These are phyloP conservation scores for Fusarium buharicum DNA, from an alignment of 2,329 filamentous ascomycete species.

Conservation along the genomic window DNA sequence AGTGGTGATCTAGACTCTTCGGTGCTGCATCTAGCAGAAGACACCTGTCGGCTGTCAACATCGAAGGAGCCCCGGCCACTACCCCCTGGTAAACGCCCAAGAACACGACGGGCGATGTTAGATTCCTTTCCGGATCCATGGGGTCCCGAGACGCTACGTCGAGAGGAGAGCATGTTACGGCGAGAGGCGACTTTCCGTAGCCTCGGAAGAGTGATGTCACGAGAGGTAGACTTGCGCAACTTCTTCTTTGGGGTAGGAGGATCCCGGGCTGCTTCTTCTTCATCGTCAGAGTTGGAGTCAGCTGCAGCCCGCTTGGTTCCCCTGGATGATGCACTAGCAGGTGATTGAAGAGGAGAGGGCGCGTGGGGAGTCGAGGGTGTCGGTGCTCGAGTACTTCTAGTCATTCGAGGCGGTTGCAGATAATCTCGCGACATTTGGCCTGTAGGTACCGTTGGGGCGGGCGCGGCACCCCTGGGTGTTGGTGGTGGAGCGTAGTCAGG, in stretches of 20 bases:
- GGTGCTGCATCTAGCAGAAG: slow-evolving; percentile 33
- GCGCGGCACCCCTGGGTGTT: slow-evolving; percentile 34
- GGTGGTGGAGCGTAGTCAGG: slow-evolving; percentile 30
- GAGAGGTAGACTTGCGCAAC: slow-evolving; percentile 62
- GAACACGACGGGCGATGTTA: slow-evolving; percentile 44
- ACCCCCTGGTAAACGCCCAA: slow-evolving; percentile 39
- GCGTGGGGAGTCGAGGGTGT: slow-evolving; percentile 38
- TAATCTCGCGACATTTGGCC: slow-evolving; percentile 30
- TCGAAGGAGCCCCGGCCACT: slow-evolving; percentile 35
- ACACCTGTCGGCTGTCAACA: slow-evolving; percentile 20
- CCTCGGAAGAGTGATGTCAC: slow-evolving; percentile 53
- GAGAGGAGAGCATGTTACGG: slow-evolving; percentile 36
- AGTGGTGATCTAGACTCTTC: slow-evolving; percentile 31
- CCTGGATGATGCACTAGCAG: slow-evolving; percentile 52
- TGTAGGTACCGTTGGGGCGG: slow-evolving; percentile 33
- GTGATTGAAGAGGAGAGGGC: slow-evolving; percentile 46
- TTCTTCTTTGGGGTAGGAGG: slow-evolving; percentile 57
- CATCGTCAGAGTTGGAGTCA: slow-evolving; percentile 51
- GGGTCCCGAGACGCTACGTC: slow-evolving; percentile 46
- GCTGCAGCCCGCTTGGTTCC: slow-evolving; percentile 63
- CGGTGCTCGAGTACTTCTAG: slow-evolving; percentile 44
- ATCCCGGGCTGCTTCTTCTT: slow-evolving; percentile 42
- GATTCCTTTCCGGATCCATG: slow-evolving; percentile 35
- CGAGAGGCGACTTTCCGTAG: slow-evolving; percentile 48
- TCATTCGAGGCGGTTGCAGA: slow-evolving; percentile 38